Base-by-base conservation (phyloP, 257 asterid genomes). In the Prunella vulgaris region DNA sequence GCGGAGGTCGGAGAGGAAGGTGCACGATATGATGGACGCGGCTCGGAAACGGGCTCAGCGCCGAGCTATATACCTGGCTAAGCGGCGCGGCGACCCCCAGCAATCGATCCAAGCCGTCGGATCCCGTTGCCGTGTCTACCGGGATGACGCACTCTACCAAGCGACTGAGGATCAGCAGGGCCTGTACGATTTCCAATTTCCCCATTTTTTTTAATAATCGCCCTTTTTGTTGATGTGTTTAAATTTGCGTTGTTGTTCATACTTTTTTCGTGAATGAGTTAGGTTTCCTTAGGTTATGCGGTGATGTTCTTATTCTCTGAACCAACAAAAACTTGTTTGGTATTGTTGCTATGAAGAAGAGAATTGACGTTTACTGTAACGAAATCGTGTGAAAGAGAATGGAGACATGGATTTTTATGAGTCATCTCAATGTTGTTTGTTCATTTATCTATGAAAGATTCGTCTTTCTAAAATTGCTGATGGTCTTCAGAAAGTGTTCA, bases 11-110 rank as follows among this genome's bases (percentile, higher is more conserved):
- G 99, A 93, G 89, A 88, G 60, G 78, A 93, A 93, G 80, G 99
- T 93, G 63, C 99, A 93, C 81, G 99, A 90, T 77, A 89, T 93
- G 97, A 93, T 93, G 99, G 99, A 93, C 79, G 99, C 99, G 24
- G 97, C 97, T 60, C 93, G 99, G 59, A 93, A 93, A 80, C 83
- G 99, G 73, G 99, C 99, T 10, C 99, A 93, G 85, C 87, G 99
- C 15, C 91, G 97, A 13, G 96, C 97, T 69, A 70, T 93, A 35
- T 90, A 79, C 74, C 87, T 93, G 38, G 99, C 99, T 18, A 93
- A 93, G 84, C 83, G 99, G 63, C 97, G 97, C 38, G 99, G 99
- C 46, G 97, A 93, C 49, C 99, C 99, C 24, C 95, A 84, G 71
- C 99, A 93, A 78, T 88, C 93, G 10, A 93, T 93, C 75, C 95